Conservation (phyloP, 257 asterid genomes). For the Solanum rostratum region DNA sequence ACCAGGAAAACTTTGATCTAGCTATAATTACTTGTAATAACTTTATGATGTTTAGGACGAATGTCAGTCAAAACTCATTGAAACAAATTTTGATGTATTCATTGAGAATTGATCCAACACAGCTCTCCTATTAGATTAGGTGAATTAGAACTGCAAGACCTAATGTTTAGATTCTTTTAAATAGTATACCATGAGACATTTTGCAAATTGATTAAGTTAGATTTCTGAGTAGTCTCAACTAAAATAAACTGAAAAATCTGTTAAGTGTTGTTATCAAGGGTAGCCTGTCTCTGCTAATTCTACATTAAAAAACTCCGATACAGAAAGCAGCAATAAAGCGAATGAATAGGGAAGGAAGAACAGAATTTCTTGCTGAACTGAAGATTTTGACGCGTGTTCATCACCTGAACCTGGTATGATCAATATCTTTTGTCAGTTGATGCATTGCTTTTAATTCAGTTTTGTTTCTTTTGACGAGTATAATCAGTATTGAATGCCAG, state of each 20-base stretch:
- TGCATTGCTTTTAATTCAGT: neutral
- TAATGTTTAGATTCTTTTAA: neutral
- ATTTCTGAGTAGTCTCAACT: neutral
- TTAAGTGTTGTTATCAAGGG: neutral
- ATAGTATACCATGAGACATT: neutral
- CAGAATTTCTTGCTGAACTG: slow-evolving; percentile 87
- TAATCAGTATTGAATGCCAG: neutral
- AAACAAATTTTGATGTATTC: neutral
- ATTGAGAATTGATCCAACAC: neutral
- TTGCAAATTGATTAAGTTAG: neutral
- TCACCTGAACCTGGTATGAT: slow-evolving; percentile 88
- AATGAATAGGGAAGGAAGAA: slow-evolving; percentile 91
- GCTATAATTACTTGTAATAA: neutral
- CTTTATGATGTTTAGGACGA: neutral
- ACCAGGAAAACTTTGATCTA: neutral
- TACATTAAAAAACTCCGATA: neutral
- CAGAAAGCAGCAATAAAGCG: slow-evolving; percentile 97
- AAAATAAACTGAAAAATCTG: neutral
- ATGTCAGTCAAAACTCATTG: neutral
- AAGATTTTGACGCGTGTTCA: slow-evolving; percentile 82
- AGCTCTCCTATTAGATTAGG: neutral
- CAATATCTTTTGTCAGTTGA: neutral
- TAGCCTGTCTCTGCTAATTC: neutral
- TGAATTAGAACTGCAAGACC: neutral
- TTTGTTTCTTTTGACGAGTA: neutral